Percentiles rank a stretch among this genome's conserved stretches.
phyloP scores from a whole-genome alignment of 371 early-diverging fungal genomes.

The Mortierella sp. region DNA sequence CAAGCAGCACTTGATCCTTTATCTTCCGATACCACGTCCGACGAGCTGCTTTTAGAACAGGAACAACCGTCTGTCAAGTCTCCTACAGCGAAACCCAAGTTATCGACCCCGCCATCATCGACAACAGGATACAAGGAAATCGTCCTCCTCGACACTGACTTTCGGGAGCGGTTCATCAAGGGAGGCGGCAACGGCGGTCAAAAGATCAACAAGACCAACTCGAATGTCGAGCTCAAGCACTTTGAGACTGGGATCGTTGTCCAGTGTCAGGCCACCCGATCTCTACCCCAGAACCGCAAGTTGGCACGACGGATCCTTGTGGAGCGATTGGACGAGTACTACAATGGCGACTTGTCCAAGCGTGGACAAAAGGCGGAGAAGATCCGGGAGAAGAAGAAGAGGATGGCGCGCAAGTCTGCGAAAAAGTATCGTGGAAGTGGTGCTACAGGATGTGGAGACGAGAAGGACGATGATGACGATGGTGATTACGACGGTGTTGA shows the following conservation, averaged over 20 bases:
- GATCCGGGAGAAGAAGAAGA: constrained; percentile 69
- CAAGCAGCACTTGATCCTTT: neutral
- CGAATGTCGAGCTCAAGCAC: constrained; percentile 88
- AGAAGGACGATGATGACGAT: neutral
- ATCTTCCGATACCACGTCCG: neutral
- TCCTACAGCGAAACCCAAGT: neutral
- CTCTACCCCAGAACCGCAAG: constrained; percentile 81
- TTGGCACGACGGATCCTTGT: constrained; percentile 79
- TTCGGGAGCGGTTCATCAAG: constrained; percentile 89
- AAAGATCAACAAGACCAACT: constrained; percentile 91
- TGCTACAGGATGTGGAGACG: neutral
- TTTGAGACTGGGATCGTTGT: constrained; percentile 85
- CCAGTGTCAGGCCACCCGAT: constrained; percentile 87
- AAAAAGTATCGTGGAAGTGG: constrained; percentile 62
- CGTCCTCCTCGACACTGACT: constrained; percentile 78
- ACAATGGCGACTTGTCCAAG: constrained; percentile 79
- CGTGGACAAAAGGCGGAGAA: constrained; percentile 75
- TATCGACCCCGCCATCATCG: neutral
- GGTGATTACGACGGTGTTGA: neutral
- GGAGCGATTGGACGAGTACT: constrained; percentile 76
- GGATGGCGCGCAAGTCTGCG: constrained; percentile 67
- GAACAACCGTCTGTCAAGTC: neutral
- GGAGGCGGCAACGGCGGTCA: constrained; percentile 96
- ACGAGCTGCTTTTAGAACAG: neutral
- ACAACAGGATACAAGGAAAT: constrained; percentile 61